Evolutionary conservation across 805 yeast species (phyloP).

Genomic region (Wickerhamiella lipophila): DNA sequence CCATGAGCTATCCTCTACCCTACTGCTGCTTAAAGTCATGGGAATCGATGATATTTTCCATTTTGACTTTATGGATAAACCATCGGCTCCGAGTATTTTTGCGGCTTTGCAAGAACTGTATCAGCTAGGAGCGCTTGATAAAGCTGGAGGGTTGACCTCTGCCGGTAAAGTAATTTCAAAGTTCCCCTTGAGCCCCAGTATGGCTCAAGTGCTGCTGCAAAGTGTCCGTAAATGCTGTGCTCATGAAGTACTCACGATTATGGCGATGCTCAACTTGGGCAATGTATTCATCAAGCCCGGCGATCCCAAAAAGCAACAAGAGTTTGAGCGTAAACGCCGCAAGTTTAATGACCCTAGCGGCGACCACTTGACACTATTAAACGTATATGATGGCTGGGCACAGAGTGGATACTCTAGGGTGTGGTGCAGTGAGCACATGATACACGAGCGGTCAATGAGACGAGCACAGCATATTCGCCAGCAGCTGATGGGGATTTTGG

Average conservation of each 20-base stretch:
- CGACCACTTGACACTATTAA: constrained; percentile 66
- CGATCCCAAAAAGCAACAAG: constrained; percentile 39
- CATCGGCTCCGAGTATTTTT: constrained; percentile 57
- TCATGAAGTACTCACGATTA: constrained; percentile 55
- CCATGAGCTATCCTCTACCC: constrained; percentile 64
- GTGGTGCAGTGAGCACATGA: constrained; percentile 78
- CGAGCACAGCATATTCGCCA: constrained; percentile 58
- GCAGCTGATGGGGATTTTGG: constrained; percentile 47
- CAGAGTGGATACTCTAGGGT: constrained; percentile 50
- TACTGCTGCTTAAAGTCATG: constrained; percentile 62
- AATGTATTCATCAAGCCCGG: constrained; percentile 60
- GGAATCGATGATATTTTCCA: constrained; percentile 72
- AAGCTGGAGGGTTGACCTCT: constrained; percentile 58
- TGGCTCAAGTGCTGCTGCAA: constrained; percentile 60
- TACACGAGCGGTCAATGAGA: constrained; percentile 61
- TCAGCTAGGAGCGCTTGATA: constrained; percentile 71
- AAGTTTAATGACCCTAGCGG: constrained; percentile 46
- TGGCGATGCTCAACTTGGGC: constrained; percentile 75
- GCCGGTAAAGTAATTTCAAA: constrained; percentile 79
- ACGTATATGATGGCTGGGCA: constrained; percentile 67
- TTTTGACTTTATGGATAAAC: constrained; percentile 88
- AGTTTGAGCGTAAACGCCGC: constrained; percentile 52
- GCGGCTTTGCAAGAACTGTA: constrained; percentile 72
- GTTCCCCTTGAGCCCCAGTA: constrained; percentile 84
- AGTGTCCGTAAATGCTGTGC: constrained; percentile 52